phyloP scores from a whole-genome alignment of 1,284 basidiomycete genomes.

The Sporisorium sorghi region DNA sequence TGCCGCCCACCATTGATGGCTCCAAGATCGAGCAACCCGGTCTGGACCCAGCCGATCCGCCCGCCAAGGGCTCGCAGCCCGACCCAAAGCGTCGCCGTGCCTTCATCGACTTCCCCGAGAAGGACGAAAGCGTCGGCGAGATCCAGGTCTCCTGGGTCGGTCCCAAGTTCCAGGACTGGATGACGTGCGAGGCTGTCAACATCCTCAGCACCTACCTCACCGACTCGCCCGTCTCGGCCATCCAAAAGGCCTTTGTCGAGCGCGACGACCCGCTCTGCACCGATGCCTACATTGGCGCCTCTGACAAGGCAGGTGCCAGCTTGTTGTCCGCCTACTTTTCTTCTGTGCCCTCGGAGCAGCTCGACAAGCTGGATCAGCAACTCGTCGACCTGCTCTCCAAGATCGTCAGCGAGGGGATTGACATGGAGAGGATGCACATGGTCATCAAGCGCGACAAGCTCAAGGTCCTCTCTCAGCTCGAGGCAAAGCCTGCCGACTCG shows the following conservation, averaged over 20 bases:
- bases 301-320: constrained; percentile 76
- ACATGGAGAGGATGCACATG: constrained; percentile 91
- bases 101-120: constrained; percentile 93
- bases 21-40: constrained; percentile 45
- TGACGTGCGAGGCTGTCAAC: constrained; percentile 85
- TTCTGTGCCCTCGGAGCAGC: constrained; percentile 83
- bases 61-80: constrained; percentile 35
- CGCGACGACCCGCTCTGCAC: constrained; percentile 86
- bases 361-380: constrained; percentile 79
- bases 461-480: constrained; percentile 73
- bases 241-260: constrained; percentile 94
- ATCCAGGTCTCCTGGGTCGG: constrained; percentile 84
- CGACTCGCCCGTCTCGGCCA: constrained; percentile 82
- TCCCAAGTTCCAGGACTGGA: constrained; percentile 78
- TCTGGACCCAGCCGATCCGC: constrained; percentile 59
- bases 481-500: constrained; percentile 70
- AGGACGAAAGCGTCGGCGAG: constrained; percentile 94
- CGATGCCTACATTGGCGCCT: constrained; percentile 85
- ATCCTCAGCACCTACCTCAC: constrained; percentile 86
- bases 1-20: constrained; percentile 72
- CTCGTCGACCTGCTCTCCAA: constrained; percentile 79
- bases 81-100: constrained; percentile 71
- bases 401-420: constrained; percentile 82
- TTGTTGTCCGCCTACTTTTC: constrained; percentile 83
- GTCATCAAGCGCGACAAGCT: constrained; percentile 88